Evolutionary conservation across 306 rosid genomes (phyloP).

Genomic region (Cucumis cinereus): DNA sequence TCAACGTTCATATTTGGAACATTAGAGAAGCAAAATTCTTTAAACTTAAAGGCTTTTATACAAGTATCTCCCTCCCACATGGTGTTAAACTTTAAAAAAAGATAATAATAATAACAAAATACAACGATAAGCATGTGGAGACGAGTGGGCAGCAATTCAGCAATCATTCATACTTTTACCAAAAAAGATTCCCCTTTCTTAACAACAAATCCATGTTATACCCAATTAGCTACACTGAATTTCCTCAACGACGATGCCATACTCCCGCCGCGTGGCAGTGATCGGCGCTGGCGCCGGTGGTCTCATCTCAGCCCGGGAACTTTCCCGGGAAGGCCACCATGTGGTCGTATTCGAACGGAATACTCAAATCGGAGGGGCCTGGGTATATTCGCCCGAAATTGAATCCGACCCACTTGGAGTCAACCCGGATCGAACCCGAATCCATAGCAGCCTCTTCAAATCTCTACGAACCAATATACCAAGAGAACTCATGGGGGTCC

Average conservation of each 20-base stretch:
- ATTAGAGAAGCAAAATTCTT: too few species aligned
- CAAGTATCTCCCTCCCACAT: too few species aligned
- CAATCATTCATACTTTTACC: too few species aligned
- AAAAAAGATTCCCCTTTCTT: too few species aligned
- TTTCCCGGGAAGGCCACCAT: conserved; percentile 43
- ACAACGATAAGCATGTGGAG: too few species aligned
- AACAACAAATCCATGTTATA: too few species aligned
- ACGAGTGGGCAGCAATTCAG: too few species aligned
- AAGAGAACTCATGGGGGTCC: conserved; percentile 55
- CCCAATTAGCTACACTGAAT: not conserved
- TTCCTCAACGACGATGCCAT: not conserved
- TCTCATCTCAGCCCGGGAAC: conserved; percentile 59
- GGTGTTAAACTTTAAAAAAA: too few species aligned
- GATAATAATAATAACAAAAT: too few species aligned
- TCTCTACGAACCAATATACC: conserved; percentile 78
- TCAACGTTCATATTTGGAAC: too few species aligned
- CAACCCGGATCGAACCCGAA: conserved; percentile 28
- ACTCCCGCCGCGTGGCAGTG: conserved; percentile 49
- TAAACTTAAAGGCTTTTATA: too few species aligned
- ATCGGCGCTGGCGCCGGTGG: conserved; percentile 68
- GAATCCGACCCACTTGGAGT: conserved; percentile 51
- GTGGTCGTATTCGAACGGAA: conserved; percentile 57
- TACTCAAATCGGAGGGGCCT: conserved; percentile 48
- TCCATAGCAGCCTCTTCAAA: conserved; percentile 54
- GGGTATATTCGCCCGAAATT: conserved; percentile 44